Base-by-base conservation (phyloP, 2,329 filamentous ascomycete species). In the Aspergillus ruber region DNA sequence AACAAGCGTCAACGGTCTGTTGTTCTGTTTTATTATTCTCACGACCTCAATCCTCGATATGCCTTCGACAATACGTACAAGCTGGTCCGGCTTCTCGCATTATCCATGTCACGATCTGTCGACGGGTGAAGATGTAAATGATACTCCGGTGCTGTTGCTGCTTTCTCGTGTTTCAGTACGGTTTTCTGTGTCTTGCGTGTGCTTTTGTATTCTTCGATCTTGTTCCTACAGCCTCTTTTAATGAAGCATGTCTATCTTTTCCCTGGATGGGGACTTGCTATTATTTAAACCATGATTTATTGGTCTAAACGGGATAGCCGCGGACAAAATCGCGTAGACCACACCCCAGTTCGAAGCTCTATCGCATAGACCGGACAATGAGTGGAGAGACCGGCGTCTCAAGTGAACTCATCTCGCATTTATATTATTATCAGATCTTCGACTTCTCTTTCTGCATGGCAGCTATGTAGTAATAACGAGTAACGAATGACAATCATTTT, bases 111-210 rank as follows among this genome's bases (percentile, higher is more conserved):
- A 50, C 51, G 56, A 58, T 55, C 49, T 52, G 53, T 61, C 52
- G 55, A 60, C 52, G 58, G 36, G 58, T 56, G 62, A 66, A 65
- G 60, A 66, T 70, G 68, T 70, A 70, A 66, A 70, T 70, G 68
- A 70, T 70, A 67, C 61, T 66, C 59, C 57, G 57, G 56, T 65
- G 56, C 64, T 66, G 63, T 53, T 50, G 53, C 53, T 43, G 18
- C 25, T 36, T 36, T 36, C n/a, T 39, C 36, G 54, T 66, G 59
- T 65, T 63, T 60, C 48, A 61, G 52, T 62, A 60, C 60, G 52
- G 49, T 50, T 49, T 50, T 53, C 25, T 29, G 25, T 29, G 25
- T 29, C 25, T 29, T 12, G 9, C 51, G 52, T 48, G 56, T 45
- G 40, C 42, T 46, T 42, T 51, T 51, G 38, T 43, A 42, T 29